phyloP scores from a whole-genome alignment of 2,329 filamentous ascomycete genomes.

The Ophiosphaerella korrae region DNA sequence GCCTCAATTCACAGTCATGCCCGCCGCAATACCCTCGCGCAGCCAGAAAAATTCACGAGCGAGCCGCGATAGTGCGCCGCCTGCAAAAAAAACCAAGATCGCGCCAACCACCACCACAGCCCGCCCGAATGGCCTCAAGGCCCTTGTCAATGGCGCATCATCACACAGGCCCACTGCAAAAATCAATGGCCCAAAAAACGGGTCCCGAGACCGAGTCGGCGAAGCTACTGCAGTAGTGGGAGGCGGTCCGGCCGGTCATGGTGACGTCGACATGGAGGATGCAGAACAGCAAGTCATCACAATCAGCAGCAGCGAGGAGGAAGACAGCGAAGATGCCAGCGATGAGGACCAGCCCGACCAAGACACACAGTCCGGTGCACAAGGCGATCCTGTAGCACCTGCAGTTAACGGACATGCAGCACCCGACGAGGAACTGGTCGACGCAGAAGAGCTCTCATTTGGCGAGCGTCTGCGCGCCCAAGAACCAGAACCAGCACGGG shows the following conservation, averaged over 20 bases:
- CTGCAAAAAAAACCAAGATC: conserved; percentile 46
- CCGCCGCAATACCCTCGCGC: conserved; percentile 40
- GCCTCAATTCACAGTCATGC: conserved; percentile 28
- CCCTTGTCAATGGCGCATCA: conserved; percentile 34
- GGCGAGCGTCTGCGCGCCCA: conserved; percentile 79
- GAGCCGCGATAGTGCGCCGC: conserved; percentile 37
- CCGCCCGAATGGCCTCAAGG: conserved; percentile 38
- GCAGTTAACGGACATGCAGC: conserved; percentile 25
- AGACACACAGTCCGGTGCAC: conserved; percentile 23
- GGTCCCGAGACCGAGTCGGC: conserved; percentile 59
- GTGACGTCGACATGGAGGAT: conserved; percentile 47
- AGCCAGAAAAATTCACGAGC: conserved; percentile 22
- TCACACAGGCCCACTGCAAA: conserved; percentile 53
- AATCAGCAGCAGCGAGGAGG: conserved; percentile 55
- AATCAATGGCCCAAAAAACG: conserved; percentile 59
- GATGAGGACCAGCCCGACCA: conserved; percentile 32
- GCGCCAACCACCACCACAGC: conserved; percentile 29
- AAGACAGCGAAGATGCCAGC: conserved; percentile 44
- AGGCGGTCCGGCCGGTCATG: conserved; percentile 53
- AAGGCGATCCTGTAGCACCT: conserved; percentile 34
- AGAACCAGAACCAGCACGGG: conserved; percentile 47
- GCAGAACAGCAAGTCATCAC: conserved; percentile 49
- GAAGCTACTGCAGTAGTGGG: conserved; percentile 63
- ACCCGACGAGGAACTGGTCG: conserved; percentile 43
- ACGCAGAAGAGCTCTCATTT: conserved; percentile 71